These are phyloP conservation scores for Kuraishia piskuri DNA, from an alignment of 805 yeast genomes.

Conservation along the genomic window DNA sequence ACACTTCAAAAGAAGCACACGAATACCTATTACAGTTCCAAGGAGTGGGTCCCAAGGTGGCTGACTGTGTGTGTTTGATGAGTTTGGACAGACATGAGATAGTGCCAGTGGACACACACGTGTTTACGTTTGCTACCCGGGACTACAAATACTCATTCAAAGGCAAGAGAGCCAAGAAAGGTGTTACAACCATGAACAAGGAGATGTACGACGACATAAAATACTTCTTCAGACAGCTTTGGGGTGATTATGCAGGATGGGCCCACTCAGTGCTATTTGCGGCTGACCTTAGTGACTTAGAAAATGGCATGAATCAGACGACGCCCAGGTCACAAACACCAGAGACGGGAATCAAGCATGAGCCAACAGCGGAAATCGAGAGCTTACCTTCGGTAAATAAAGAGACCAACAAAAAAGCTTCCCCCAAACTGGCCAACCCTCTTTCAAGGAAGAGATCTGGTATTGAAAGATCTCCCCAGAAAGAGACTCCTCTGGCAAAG, in stretches of 20 bases:
- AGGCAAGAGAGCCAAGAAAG: conserved; percentile 7
- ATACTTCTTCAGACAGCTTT: conserved; percentile 47
- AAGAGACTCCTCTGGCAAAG: neutral
- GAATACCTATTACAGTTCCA: conserved; percentile 51
- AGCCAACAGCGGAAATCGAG: neutral
- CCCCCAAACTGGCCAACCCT: neutral
- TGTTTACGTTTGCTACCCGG: conserved; percentile 78
- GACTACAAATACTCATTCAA: conserved; percentile 49
- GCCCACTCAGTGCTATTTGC: conserved; percentile 94
- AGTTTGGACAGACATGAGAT: conserved; percentile 76
- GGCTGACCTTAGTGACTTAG: conserved; percentile 65
- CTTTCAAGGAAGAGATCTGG: neutral
- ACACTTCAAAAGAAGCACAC: conserved; percentile 33
- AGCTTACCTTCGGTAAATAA: neutral
- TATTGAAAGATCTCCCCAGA: neutral
- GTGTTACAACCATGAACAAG: conserved; percentile 37
- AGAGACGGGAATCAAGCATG: conserved; percentile 7
- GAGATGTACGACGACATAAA: conserved; percentile 50
- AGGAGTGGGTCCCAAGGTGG: conserved; percentile 98
- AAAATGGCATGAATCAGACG: conserved; percentile 50
- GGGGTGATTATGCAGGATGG: conserved; percentile 98
- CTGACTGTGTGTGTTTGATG: conserved; percentile 94
- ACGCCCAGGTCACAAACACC: neutral
- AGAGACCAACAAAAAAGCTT: neutral
- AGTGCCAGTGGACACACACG: conserved; percentile 95